phyloP scores from a whole-genome alignment of 805 yeast species.

The Saccharomyces cerevisiae region DNA sequence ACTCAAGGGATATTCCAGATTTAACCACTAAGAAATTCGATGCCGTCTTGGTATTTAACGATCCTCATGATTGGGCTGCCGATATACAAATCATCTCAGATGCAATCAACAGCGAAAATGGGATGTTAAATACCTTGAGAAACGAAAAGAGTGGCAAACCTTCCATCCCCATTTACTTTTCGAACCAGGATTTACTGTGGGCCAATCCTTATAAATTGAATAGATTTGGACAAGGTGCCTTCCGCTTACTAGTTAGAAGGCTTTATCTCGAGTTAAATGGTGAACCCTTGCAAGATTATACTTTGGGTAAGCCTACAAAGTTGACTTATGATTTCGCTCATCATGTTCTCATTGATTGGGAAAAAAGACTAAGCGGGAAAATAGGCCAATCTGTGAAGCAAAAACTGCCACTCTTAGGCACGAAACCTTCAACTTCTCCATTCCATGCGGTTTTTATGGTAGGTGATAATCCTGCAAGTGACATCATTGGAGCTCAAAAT shows the following conservation, averaged over 20 bases:
- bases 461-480: conserved; percentile 93
- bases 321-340: conserved; percentile 80
- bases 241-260: conserved; percentile 53
- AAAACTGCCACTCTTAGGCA: conserved; percentile 39
- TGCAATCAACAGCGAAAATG: conserved; percentile 53
- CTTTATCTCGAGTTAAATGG: conserved; percentile 47
- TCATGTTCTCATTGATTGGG: conserved; percentile 51
- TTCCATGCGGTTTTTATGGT: conserved; percentile 77
- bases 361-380: conserved; percentile 29
- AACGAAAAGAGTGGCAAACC: conserved; percentile 34
- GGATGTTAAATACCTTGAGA: conserved; percentile 56
- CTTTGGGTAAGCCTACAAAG: conserved; percentile 75
- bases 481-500: conserved; percentile 78
- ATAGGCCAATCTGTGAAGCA: conserved; percentile 15
- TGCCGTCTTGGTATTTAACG: conserved; percentile 76
- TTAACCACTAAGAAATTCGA: conserved; percentile 44
- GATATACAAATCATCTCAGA: conserved; percentile 76
- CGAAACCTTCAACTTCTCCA: conserved; percentile 35
- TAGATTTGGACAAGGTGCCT: conserved; percentile 88
- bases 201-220: conserved; percentile 72
- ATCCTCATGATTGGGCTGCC: conserved; percentile 81
- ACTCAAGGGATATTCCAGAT: conserved; percentile 25
- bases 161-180: conserved; percentile 63
- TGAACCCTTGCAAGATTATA: conserved; percentile 40
- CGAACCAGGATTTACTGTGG: conserved; percentile 82